A percentile compares a stretch with the other conserved stretches of the same genome.
Evolutionary conservation across 257 asterid species (phyloP).

Genomic region (Leptodermis oblonga): DNA sequence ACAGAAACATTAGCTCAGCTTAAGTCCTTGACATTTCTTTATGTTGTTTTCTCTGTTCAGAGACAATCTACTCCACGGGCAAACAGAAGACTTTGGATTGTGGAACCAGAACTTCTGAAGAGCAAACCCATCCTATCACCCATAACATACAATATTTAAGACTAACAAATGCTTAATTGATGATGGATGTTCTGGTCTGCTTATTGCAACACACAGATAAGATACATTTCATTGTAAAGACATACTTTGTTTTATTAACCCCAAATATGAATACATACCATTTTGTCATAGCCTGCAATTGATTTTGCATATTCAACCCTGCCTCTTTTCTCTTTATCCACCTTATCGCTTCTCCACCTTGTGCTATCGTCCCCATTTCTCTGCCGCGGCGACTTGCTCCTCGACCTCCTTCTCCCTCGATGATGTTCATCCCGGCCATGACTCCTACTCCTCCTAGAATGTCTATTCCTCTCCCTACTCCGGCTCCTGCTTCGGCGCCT

Average conservation of each 20-base stretch:
- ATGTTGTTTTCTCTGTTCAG: not conserved
- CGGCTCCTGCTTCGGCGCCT: conserved; percentile 38
- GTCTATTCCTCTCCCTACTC: conserved; percentile 21
- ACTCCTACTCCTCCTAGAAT: conserved; percentile 34
- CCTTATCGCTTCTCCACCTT: conserved; percentile 29
- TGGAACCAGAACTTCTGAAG: not conserved
- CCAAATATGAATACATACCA: conserved; percentile 44
- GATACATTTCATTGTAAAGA: not conserved
- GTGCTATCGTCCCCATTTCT: conserved; percentile 29
- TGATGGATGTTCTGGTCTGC: not conserved
- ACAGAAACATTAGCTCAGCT: not conserved
- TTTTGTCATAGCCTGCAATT: conserved; percentile 64
- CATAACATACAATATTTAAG: not conserved
- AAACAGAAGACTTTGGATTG: not conserved
- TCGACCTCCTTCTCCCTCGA: conserved; percentile 33
- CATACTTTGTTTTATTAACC: not conserved
- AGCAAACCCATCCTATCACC: not conserved
- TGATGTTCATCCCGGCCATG: conserved; percentile 38
- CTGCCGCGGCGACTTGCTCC: conserved; percentile 39
- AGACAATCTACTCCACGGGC: not conserved
- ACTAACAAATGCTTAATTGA: not conserved
- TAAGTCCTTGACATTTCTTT: not conserved
- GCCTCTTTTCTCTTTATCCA: conserved; percentile 17
- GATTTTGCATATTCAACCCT: conserved; percentile 47
- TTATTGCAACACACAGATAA: not conserved